Percentiles rank a stretch among this genome's conserved stretches.
These are phyloP conservation scores for Blastocystis sp. DNA, from an alignment of 352 stramenopile species.

Conservation along the genomic window DNA sequence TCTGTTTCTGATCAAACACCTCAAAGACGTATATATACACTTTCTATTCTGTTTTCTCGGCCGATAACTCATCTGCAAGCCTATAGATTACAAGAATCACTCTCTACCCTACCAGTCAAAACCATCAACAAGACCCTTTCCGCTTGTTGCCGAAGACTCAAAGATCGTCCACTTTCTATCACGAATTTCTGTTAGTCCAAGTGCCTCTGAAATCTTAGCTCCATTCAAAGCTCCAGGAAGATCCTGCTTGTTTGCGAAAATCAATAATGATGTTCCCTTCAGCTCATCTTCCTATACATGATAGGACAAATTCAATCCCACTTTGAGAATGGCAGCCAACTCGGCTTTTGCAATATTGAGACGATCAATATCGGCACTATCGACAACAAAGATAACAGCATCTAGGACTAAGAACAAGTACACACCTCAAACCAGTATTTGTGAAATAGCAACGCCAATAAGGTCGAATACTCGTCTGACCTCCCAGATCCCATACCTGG, in stretches of 20 bases:
- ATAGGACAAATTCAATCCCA: conserved; percentile 18
- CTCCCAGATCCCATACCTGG: conserved; percentile 93
- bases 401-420: conserved; percentile 58
- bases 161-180: conserved; percentile 99
- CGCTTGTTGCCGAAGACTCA: conserved; percentile 92
- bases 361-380: conserved; percentile 88
- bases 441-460: conserved; percentile 99
- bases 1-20: not conserved
- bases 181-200: conserved; percentile 91
- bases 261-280: conserved; percentile 91
- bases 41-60: conserved; percentile 47
- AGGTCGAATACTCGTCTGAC: conserved; percentile 96
- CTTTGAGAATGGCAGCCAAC: conserved; percentile 64
- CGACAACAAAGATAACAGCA: conserved; percentile 74
- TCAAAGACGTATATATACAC: conserved; percentile 15
- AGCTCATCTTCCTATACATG: conserved; percentile 87
- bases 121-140: conserved; percentile 93
- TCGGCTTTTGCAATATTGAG: conserved; percentile 92
- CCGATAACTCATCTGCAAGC: conserved; percentile 38
- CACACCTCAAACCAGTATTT: conserved; percentile 75
- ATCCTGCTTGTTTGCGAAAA: conserved; percentile 98
- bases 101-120: conserved; percentile 86
- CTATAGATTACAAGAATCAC: conserved; percentile 24
- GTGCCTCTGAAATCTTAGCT: conserved; percentile 88
- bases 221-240: conserved; percentile 53